Conservation (phyloP, 495 filamentous ascomycete genomes). For the Bombardia bombarda region DNA sequence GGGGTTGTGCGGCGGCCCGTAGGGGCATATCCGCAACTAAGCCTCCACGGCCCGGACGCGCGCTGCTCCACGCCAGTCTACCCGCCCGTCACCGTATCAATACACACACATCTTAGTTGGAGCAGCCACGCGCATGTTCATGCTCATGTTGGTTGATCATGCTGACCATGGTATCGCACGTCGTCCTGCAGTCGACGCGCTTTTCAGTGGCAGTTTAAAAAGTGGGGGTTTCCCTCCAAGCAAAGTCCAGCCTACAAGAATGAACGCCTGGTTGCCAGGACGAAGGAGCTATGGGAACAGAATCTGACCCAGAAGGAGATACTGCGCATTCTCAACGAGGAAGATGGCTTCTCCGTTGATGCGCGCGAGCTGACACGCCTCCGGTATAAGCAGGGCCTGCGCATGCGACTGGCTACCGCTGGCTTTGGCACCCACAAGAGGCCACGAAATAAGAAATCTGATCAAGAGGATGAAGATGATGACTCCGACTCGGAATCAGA, state of each 20-base stretch:
- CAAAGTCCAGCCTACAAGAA: conserved; percentile 64
- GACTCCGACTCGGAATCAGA: not conserved
- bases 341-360: conserved; percentile 64
- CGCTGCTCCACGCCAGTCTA: too few relatives aligned
- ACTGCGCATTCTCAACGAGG: conserved; percentile 55
- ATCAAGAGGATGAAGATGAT: conserved; percentile 13
- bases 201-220: conserved; percentile 64
- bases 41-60: too few relatives aligned
- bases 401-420: conserved; percentile 43
- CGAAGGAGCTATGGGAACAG: conserved; percentile 68
- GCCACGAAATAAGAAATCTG: not conserved
- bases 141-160: conserved; percentile 1
- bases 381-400: conserved; percentile 55
- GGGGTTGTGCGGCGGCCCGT: too few relatives aligned
- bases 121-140: conserved; percentile 1
- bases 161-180: conserved; percentile 5
- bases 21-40: too few relatives aligned
- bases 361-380: conserved; percentile 60
- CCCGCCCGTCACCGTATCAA: too few relatives aligned
- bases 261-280: conserved; percentile 51
- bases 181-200: conserved; percentile 52
- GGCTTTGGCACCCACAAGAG: not conserved
- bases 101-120: not conserved
- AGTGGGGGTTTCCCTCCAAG: conserved; percentile 72
- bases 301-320: conserved; percentile 66